These are phyloP conservation scores for Acorus gramineus DNA, from an alignment of 106 monocot genomes.

Conservation along the genomic window DNA sequence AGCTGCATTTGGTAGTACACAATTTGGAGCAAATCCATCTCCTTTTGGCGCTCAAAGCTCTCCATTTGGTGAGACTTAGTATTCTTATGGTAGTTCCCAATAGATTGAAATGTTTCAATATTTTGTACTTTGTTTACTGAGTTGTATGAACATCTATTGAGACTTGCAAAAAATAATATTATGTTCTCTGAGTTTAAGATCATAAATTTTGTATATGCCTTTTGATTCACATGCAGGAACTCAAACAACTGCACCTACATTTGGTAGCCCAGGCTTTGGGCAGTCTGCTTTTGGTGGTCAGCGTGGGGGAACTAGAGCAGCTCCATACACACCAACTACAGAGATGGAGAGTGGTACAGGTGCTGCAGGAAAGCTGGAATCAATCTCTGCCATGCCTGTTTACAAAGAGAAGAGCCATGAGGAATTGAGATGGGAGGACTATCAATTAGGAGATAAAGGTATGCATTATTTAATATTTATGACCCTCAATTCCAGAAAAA, in stretches of 20 bases:
- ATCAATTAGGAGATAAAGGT: slow-evolving; percentile 98
- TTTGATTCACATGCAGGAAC: slow-evolving; percentile 37
- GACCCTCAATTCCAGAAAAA: background rate
- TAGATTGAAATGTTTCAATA: no score
- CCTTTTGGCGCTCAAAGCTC: slow-evolving; percentile 68
- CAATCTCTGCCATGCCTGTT: slow-evolving; percentile 92
- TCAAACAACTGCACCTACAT: slow-evolving; percentile 60
- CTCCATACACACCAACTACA: no score
- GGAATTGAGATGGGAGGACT: slow-evolving; percentile 96
- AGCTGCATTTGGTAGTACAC: slow-evolving; percentile 51
- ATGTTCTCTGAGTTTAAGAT: background rate
- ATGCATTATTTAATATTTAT: background rate
- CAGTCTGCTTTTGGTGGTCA: slow-evolving; percentile 52
- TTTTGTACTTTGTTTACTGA: no score
- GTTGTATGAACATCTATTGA: no score
- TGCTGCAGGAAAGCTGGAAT: slow-evolving; percentile 76
- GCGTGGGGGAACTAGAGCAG: slow-evolving; percentile 56
- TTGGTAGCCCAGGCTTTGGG: slow-evolving; percentile 65
- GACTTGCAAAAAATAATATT: background rate
- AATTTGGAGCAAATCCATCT: slow-evolving; percentile 50
- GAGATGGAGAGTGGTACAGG: no score
- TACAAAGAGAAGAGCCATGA: slow-evolving; percentile 97
- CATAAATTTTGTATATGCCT: background rate
- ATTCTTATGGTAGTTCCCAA: no score
- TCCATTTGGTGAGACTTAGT: slow-evolving; percentile 41